Percentiles rank a stretch among this genome's conserved stretches.
Conservation (phyloP, 116 monocot species). For the Phalaenopsis hybrid region DNA sequence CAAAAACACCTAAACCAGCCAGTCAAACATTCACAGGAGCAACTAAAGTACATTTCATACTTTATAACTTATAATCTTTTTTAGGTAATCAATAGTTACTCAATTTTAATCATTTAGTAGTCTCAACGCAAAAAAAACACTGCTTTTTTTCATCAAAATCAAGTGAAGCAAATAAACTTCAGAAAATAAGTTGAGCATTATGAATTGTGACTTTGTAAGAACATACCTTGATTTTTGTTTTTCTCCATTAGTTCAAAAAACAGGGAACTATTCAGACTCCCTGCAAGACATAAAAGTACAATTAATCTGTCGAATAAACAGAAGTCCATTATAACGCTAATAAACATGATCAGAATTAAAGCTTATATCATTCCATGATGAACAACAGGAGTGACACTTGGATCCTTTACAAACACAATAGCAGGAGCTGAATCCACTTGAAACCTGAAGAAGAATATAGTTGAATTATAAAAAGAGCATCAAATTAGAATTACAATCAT, state of each 20-base stretch:
- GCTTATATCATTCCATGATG: slow-evolving; percentile 57
- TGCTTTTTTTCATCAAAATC: background rate
- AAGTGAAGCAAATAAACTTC: background rate
- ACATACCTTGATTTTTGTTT: slow-evolving; percentile 72
- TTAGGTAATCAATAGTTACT: background rate
- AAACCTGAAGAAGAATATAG: slow-evolving; percentile 41
- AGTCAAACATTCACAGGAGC: background rate
- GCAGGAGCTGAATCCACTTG: slow-evolving; percentile 86
- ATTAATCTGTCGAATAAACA: background rate
- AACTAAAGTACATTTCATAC: background rate
- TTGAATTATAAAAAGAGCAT: background rate
- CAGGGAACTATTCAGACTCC: slow-evolving; percentile 46
- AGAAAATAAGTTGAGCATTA: background rate
- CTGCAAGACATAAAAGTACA: slow-evolving; percentile 34
- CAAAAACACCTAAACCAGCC: background rate
- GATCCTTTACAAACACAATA: slow-evolving; percentile 70
- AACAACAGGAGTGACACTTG: slow-evolving; percentile 63
- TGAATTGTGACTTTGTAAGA: background rate
- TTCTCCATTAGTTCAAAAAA: slow-evolving; percentile 60
- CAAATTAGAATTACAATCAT: background rate
- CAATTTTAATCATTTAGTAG: background rate
- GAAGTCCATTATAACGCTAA: background rate
- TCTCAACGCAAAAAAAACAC: too few species aligned
- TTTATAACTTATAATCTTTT: background rate
- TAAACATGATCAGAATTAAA: background rate